Conservation (phyloP, 2,329 filamentous ascomycete species). For the Trichoderma atroviride region DNA sequence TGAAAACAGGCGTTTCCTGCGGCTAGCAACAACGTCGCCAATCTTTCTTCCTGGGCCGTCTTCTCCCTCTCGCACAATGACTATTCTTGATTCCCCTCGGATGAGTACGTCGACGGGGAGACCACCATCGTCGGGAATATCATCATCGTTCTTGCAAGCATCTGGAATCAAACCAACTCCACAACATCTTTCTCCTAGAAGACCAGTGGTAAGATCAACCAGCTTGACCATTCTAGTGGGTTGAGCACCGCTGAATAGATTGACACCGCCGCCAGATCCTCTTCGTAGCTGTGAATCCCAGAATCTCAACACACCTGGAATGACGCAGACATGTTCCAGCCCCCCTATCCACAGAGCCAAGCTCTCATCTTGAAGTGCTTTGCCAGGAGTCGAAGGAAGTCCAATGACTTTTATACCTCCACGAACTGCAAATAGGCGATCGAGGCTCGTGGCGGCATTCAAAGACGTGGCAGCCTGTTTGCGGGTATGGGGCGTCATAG, state of each 20-base stretch:
- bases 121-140: conserved; percentile 39
- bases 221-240: conserved; percentile 60
- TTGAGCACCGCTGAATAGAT: conserved; percentile 59
- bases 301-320: conserved; percentile 58
- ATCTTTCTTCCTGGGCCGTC: conserved; percentile 50
- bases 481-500: conserved; percentile 65
- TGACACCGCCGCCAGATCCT: conserved; percentile 53
- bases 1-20: conserved; percentile 42
- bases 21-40: conserved; percentile 40
- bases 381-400: conserved; percentile 45
- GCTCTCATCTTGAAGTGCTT: conserved; percentile 55
- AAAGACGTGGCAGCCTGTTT: conserved; percentile 54
- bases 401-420: conserved; percentile 57
- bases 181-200: conserved; percentile 60
- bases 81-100: conserved; percentile 58
- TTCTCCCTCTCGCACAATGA: conserved; percentile 58
- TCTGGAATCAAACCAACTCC: conserved; percentile 52
- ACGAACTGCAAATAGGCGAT: conserved; percentile 54
- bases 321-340: conserved; percentile 58
- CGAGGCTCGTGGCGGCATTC: conserved; percentile 48
- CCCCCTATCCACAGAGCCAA: conserved; percentile 61
- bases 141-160: conserved; percentile 33
- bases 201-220: conserved; percentile 54
- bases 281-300: conserved; percentile 62
- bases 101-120: conserved; percentile 58